Evolutionary conservation across 371 early-diverging fungal genomes (phyloP), one percentile per base, ranked within the genome.

Genomic region (Funneliformis caledonium): DNA sequence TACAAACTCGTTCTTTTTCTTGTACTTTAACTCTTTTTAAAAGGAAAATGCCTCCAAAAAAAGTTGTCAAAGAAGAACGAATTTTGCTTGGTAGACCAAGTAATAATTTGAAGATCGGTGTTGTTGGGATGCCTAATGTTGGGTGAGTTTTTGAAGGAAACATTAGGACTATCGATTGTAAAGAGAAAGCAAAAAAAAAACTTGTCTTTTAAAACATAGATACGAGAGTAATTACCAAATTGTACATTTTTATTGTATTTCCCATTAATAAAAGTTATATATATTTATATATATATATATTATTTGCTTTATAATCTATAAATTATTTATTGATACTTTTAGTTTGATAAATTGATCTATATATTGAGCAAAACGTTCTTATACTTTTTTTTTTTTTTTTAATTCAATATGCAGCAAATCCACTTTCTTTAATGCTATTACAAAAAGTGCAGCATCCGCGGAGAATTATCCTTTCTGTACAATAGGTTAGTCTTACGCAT

Each of bases 61-160:
- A 95, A 88, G 89, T 86, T 82, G 92, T 88, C 81, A 87, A 87
- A 80, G 94, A 95, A 89, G 93, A 94, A 82, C 96, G 96, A 90
- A 86, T 93, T 73, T 88, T 96, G 82, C 89, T 98, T 68, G 97
- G 97, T 69, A 93, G 97, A 82, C 98, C 99, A 74, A 90, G 94
- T 83, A 78, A 78, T 67, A 83, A 83, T 47, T 86, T 99, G 81
- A 94, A 95, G 86, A 95, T 98, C 90, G 98, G 94, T 80, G 88
- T 98, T 31, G 98, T 99, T 59, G 98, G 98, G 64, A 85, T 99
- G 78, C 99, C 99, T 82, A 99, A 99, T 86, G 96, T 97, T 83
- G 99, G 95, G 75, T 60, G 16, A 48, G 48, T 78, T 47, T 76
- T 33, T 4, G 33, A 72, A 22, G 19, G 31, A 16, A 9, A 19